Base-by-base conservation (phyloP, 1,284 basidiomycete species). In the Moniliophthora roreri region DNA sequence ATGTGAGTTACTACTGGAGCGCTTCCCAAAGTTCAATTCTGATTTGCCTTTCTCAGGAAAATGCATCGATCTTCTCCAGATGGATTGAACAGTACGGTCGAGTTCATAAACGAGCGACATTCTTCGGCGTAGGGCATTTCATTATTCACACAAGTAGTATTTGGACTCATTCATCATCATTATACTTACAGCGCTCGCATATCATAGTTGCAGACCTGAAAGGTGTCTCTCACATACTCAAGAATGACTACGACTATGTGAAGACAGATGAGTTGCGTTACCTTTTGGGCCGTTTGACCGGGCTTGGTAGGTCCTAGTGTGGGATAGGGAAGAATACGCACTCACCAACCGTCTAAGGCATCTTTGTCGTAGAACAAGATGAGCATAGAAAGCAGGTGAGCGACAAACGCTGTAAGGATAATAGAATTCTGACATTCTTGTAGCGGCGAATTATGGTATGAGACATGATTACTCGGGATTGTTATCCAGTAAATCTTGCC, bases 381-480 rank as follows among this genome's bases (percentile, higher is more conserved):
- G 21, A 53, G 32, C 57, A 58, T 39, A 55, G 28, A 38, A 28
- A 47, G 24, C 57, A 58, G 48, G 57, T 56, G n/a, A 6, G 28
- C 11, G 28, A 32, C 11, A 6, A 6, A 11, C 11, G 28, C 11
- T 32, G 7, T 32, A 11, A 32, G 28, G 28, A 32, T 11, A 6
- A 6, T 32, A 32, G 11, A 32, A n/a, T n/a, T 32, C 28, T 32
- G 28, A 26, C 3, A 10, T 10, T 5, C 24, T 10, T 21, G n/a
- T 15, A 57, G 56, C 52, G 56, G 20, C 54, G 51, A 44, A 41
- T 52, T 37, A 57, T 57, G 56, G 56, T 54, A 52, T 20, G 20
- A 44, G 15, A 26, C 32, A 8, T 3, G n/a, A n/a, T 9, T 26
- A 23, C 21, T 40, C 2, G 11, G 6, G 28, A 32, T 11, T 11